Evolutionary conservation across 345 rosid species (phyloP).

Genomic region (Mallotus nudiflorus): DNA sequence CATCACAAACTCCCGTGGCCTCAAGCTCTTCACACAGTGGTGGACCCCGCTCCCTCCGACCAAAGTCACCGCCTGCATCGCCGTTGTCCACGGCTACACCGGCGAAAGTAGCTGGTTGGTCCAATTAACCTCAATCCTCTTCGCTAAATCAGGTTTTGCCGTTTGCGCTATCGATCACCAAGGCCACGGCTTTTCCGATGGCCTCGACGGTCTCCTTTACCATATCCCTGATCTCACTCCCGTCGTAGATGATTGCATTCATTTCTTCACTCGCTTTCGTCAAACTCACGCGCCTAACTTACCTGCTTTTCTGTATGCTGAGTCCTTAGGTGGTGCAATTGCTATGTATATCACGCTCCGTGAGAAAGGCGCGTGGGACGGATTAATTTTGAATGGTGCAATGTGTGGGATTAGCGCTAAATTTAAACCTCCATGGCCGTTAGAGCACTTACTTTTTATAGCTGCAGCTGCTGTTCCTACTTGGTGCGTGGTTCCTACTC

Average conservation of each 20-base stretch:
- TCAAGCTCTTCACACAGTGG: constrained; percentile 81
- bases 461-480: constrained; percentile 78
- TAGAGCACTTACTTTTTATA: constrained; percentile 64
- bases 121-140: constrained; percentile 69
- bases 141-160: constrained; percentile 74
- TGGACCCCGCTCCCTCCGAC: constrained; percentile 72
- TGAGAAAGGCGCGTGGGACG: constrained; percentile 70
- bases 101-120: constrained; percentile 85
- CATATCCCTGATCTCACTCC: constrained; percentile 79
- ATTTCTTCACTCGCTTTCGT: constrained; percentile 67
- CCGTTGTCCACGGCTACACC: constrained; percentile 92
- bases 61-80: constrained; percentile 50
- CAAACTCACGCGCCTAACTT: constrained; percentile 42
- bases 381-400: constrained; percentile 79
- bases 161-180: constrained; percentile 93
- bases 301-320: constrained; percentile 79
- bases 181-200: constrained; percentile 93
- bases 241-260: constrained; percentile 75
- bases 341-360: constrained; percentile 73
- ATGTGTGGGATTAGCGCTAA: constrained; percentile 93
- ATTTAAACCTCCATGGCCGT: constrained; percentile 94
- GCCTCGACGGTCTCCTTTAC: constrained; percentile 45
- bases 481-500: constrained; percentile 88
- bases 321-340: constrained; percentile 94
- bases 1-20: constrained; percentile 71